phyloP scores from a whole-genome alignment of 805 yeast species.

The Candida odintsovae region DNA sequence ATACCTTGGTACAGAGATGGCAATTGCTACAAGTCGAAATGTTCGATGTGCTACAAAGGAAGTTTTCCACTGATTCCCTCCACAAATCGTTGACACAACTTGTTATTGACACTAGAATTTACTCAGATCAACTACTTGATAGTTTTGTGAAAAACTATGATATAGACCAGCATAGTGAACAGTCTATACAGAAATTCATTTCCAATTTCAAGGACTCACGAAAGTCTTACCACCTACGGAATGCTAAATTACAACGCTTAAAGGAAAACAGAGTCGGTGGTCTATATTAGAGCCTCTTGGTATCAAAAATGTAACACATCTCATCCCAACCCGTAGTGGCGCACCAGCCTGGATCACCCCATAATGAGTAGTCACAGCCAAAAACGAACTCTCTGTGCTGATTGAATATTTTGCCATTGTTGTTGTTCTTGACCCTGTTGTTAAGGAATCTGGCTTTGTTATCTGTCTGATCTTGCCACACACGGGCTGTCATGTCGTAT shows the following conservation, averaged over 20 bases:
- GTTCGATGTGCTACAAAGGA: slow-evolving; percentile 24
- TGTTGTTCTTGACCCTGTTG: slow-evolving; percentile 39
- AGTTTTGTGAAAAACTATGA: slow-evolving; percentile 24
- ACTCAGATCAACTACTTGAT: slow-evolving; percentile 28
- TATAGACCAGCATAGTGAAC: slow-evolving; percentile 23
- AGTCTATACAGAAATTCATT: slow-evolving; percentile 32
- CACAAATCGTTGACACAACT: slow-evolving; percentile 24
- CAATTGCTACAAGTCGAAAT: slow-evolving; percentile 30
- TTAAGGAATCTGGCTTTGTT: slow-evolving; percentile 45
- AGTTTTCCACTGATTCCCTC: slow-evolving; percentile 32
- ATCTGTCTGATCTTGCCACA: slow-evolving; percentile 75
- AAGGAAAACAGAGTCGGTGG: slow-evolving; percentile 24
- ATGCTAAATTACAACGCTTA: slow-evolving; percentile 44
- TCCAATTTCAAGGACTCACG: slow-evolving; percentile 35
- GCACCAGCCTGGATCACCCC: slow-evolving; percentile 97
- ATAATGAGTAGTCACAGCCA: slow-evolving; percentile 91
- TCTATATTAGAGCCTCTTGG: slow-evolving; percentile 32
- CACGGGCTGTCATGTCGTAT: slow-evolving; percentile 87
- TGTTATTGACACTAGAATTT: slow-evolving; percentile 27
- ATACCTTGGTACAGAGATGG: slow-evolving; percentile 26
- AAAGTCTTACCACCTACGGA: slow-evolving; percentile 36
- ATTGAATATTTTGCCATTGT: slow-evolving; percentile 53
- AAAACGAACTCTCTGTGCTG: slow-evolving; percentile 83
- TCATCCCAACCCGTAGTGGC: slow-evolving; percentile 97
- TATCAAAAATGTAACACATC: slow-evolving; percentile 86